phyloP scores from a whole-genome alignment of 2,329 filamentous ascomycete species.

The Rutstroemia sp. region DNA sequence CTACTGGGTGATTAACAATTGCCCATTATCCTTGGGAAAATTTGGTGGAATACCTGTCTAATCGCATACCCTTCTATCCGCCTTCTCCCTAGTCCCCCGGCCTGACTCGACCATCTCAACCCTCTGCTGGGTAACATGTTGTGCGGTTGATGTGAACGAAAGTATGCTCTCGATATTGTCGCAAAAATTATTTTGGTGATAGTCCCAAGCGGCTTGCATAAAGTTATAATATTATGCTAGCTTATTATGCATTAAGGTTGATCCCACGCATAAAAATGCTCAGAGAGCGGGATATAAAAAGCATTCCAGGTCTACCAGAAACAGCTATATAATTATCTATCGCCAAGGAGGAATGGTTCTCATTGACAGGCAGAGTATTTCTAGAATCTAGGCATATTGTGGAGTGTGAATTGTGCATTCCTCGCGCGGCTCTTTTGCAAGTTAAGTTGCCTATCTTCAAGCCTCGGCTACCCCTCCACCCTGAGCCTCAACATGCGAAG shows the following conservation, averaged over 20 bases:
- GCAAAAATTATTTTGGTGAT: slow-evolving; percentile 19
- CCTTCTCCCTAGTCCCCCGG: slow-evolving; percentile 31
- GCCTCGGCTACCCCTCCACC: too few species aligned
- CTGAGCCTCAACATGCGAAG: too few species aligned
- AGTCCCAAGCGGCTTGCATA: not conserved
- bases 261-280: not conserved
- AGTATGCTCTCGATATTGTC: slow-evolving; percentile 8
- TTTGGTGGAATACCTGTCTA: slow-evolving; percentile 21
- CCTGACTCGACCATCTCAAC: slow-evolving; percentile 39
- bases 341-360: too few species aligned
- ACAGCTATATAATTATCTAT: too few species aligned
- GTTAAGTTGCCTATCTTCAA: too few species aligned
- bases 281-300: too few species aligned
- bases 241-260: not conserved
- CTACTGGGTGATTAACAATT: slow-evolving; percentile 19
- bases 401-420: too few species aligned
- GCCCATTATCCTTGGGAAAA: not conserved
- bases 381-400: too few species aligned
- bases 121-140: slow-evolving; percentile 50
- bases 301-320: too few species aligned
- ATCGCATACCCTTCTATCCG: slow-evolving; percentile 33
- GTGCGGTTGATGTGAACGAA: slow-evolving; percentile 4
- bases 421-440: too few species aligned
- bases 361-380: too few species aligned
- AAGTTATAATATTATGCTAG: not conserved